Percentiles rank a stretch among this genome's conserved stretches.
phyloP scores from a whole-genome alignment of 352 stramenopile genomes.

The Phytophthora agathidicida region DNA sequence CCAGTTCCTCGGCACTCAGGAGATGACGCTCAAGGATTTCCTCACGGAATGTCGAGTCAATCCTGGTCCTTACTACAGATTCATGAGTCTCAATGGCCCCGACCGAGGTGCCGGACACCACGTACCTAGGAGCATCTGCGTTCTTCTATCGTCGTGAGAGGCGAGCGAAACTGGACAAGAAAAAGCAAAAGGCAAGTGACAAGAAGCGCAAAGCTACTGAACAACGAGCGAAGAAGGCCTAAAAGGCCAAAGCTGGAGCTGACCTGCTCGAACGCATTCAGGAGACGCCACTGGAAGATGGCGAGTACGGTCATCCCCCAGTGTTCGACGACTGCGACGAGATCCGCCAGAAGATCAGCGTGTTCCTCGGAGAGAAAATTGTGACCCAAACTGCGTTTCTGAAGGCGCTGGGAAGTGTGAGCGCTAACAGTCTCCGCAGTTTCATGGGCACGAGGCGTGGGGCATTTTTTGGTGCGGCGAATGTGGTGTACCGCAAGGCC shows the following conservation, averaged over 20 bases:
- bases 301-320: constrained; percentile 34
- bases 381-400: constrained; percentile 46
- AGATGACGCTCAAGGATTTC: constrained; percentile 50
- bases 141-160: constrained; percentile 46
- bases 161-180: constrained; percentile 13
- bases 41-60: constrained; percentile 41
- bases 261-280: constrained; percentile 40
- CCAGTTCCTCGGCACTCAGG: constrained; percentile 46
- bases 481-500: constrained; percentile 42
- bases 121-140: constrained; percentile 30
- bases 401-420: constrained; percentile 33
- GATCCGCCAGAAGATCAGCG: constrained; percentile 51
- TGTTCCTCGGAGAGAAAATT: constrained; percentile 36
- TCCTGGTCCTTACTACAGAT: constrained; percentile 44
- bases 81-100: constrained; percentile 48
- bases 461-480: constrained; percentile 45
- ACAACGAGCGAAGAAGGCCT: constrained; percentile 21
- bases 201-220: constrained; percentile 28
- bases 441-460: constrained; percentile 45
- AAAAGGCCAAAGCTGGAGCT: constrained; percentile 21
- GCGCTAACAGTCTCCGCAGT: constrained; percentile 45
- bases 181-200: constrained; percentile 11
- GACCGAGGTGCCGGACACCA: constrained; percentile 33
- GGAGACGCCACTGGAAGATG: constrained; percentile 25
- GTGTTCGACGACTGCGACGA: constrained; percentile 62